Evolutionary conservation across 805 yeast species (phyloP).

Genomic region (Jamesozyma jinghongensis): DNA sequence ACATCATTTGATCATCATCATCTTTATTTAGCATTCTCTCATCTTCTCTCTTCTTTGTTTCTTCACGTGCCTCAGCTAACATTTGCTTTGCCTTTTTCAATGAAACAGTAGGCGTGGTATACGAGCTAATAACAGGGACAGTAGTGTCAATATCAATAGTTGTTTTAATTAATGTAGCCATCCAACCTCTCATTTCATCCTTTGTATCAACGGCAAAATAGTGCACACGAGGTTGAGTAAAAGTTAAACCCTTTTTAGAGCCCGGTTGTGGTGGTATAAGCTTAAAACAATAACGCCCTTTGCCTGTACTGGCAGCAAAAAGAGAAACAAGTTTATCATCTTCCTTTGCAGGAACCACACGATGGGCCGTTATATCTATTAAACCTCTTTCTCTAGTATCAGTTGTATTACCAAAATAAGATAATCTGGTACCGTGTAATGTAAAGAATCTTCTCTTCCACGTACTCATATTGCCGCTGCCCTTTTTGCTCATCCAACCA

Average conservation of each 20-base stretch:
- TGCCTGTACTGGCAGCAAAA: slow-evolving; percentile 88
- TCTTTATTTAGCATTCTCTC: slow-evolving; percentile 22
- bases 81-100: slow-evolving; percentile 79
- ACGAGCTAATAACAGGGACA: slow-evolving; percentile 85
- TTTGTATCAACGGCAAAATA: slow-evolving; percentile 89
- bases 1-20: slow-evolving; percentile 24
- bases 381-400: slow-evolving; percentile 86
- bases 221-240: slow-evolving; percentile 92
- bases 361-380: slow-evolving; percentile 91
- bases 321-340: slow-evolving; percentile 80
- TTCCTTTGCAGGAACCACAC: slow-evolving; percentile 73
- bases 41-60: slow-evolving; percentile 48
- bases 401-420: slow-evolving; percentile 69
- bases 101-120: slow-evolving; percentile 92
- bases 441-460: slow-evolving; percentile 86
- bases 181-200: slow-evolving; percentile 92
- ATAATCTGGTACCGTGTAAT: slow-evolving; percentile 84
- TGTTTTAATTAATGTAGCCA: slow-evolving; percentile 88
- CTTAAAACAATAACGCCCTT: slow-evolving; percentile 89
- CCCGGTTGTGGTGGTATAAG: slow-evolving; percentile 97
- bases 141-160: slow-evolving; percentile 93
- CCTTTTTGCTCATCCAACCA: slow-evolving; percentile 96
- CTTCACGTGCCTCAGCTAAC: slow-evolving; percentile 73
- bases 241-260: slow-evolving; percentile 84
- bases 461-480: slow-evolving; percentile 72